Evolutionary conservation across 2,329 filamentous ascomycete species (phyloP).

Genomic region (Talaromyces sp.): DNA sequence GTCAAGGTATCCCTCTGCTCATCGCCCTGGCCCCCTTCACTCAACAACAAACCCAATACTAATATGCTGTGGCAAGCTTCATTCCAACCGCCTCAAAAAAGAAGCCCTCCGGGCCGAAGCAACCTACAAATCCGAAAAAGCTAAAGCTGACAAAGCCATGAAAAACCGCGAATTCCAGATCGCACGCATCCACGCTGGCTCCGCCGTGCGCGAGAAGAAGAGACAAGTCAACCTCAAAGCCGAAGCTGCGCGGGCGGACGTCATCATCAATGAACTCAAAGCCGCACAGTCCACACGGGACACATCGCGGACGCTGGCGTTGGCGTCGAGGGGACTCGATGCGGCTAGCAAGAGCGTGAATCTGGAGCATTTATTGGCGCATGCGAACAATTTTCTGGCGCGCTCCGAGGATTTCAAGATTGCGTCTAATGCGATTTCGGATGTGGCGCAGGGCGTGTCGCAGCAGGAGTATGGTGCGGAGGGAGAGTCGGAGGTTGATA

Average conservation of each 20-base stretch:
- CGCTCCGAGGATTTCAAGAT: conserved; percentile 44
- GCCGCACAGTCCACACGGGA: conserved; percentile 47
- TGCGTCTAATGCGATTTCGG: conserved; percentile 40
- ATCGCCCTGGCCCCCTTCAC: neutral
- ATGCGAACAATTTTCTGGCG: conserved; percentile 43
- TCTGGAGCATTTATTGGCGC: conserved; percentile 41
- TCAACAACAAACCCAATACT: neutral
- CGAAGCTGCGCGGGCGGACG: conserved; percentile 46
- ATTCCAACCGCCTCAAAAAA: conserved; percentile 48
- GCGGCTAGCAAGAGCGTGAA: conserved; percentile 45
- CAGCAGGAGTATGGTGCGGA: conserved; percentile 46
- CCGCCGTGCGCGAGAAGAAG: conserved; percentile 46
- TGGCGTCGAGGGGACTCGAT: conserved; percentile 45
- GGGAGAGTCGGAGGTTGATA: conserved; percentile 41
- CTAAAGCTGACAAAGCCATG: conserved; percentile 47
- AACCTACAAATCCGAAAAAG: conserved; percentile 46
- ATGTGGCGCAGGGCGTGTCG: conserved; percentile 40
- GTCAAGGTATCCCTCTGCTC: conserved; percentile 32
- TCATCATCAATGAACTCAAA: conserved; percentile 49
- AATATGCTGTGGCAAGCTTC: conserved; percentile 31
- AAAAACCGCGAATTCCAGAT: conserved; percentile 49
- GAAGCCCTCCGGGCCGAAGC: conserved; percentile 46
- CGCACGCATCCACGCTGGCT: conserved; percentile 47
- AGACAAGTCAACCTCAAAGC: conserved; percentile 45
- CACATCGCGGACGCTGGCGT: conserved; percentile 43